Evolutionary conservation across 2,329 filamentous ascomycete genomes (phyloP), one percentile per base, ranked within the genome.

Genomic region (Diaporthe eres): DNA sequence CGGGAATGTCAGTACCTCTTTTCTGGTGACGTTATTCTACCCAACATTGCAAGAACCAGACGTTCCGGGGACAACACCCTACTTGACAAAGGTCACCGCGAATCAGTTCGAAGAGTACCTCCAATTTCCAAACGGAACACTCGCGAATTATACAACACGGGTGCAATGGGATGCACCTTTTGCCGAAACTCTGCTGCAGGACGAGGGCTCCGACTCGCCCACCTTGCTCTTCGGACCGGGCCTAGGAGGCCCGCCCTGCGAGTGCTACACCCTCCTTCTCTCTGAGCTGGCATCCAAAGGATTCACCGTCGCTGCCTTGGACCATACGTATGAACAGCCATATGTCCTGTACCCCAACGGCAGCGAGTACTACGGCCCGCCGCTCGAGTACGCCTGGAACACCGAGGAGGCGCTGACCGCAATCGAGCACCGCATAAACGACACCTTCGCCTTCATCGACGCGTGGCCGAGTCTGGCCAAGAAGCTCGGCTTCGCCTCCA

Each of bases 261-360:
- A 74, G 51, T 57, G 39, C 28, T 68, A 76, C 55, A 76, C 75
- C 4, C 42, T 72, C 51, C 34, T 76, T 1, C 63, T 76, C 15
- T 76, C 75, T 17, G 63, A 76, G 39, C 65, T 76, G 9, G 75
- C 72, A 1, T 76, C 72, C 39, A 55, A 51, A 2, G 75, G 75
- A 19, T 76, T 63, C 57, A 68, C 72, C 12, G 57, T 74, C 17
- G 72, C 73, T n/a, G 75, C 63, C 7, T 25, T 76, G 17, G 75
- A 74, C 22, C 75, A 74, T 57, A 67, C 72, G 13, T 74, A 74
- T n/a, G 75, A 76, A 49, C 75, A 74, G 65, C 72, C 72, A 31
- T 76, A 74, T 25, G 51, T 71, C 4, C 37, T 68, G 44, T 76
- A 63, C 34, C 75, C 75, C 37, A 71, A 74, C 57, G 61, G 71